Percentiles rank a stretch among this genome's conserved stretches.
These are phyloP conservation scores for Rusavskia elegans DNA, from an alignment of 495 filamentous ascomycete species.

Conservation along the genomic window DNA sequence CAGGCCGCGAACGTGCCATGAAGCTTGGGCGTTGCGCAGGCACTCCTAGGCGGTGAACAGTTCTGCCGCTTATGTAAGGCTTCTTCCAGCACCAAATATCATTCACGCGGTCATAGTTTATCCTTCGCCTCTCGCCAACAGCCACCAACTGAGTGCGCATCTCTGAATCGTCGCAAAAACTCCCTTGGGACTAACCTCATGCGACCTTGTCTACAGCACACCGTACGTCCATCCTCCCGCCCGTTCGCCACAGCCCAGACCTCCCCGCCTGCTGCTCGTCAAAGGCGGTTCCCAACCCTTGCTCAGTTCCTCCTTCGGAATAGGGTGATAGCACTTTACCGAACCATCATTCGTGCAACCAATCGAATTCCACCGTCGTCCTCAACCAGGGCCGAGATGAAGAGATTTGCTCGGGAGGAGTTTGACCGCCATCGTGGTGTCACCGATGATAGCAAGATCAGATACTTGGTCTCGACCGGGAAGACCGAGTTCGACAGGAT, in stretches of 20 bases:
- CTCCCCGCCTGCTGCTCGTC: background rate
- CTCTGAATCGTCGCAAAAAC: background rate
- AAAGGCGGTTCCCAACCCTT: conserved; percentile 3
- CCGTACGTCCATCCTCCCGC: background rate
- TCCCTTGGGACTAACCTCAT: background rate
- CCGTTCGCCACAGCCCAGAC: background rate
- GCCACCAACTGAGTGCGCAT: no score
- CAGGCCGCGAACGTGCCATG: background rate
- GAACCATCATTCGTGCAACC: conserved; percentile 11
- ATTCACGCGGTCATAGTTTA: no score
- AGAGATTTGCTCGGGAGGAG: conserved; percentile 54
- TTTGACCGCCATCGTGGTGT: conserved; percentile 59
- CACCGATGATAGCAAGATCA: conserved; percentile 47
- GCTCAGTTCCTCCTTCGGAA: conserved; percentile 14
- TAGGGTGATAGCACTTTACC: conserved; percentile 11
- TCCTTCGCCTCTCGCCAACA: no score
- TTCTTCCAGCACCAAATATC: no score
- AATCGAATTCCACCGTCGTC: conserved; percentile 23
- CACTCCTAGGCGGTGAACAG: no score
- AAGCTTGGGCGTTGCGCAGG: background rate
- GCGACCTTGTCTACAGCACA: background rate
- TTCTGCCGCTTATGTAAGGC: no score
- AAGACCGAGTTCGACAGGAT: conserved; percentile 47
- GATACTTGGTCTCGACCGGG: conserved; percentile 43
- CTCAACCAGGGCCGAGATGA: conserved; percentile 45